A percentile compares a stretch with the other conserved stretches of the same genome.
These are phyloP conservation scores for Aureobasidium sp. DNA, from an alignment of 2,329 filamentous ascomycete species.

Conservation along the genomic window DNA sequence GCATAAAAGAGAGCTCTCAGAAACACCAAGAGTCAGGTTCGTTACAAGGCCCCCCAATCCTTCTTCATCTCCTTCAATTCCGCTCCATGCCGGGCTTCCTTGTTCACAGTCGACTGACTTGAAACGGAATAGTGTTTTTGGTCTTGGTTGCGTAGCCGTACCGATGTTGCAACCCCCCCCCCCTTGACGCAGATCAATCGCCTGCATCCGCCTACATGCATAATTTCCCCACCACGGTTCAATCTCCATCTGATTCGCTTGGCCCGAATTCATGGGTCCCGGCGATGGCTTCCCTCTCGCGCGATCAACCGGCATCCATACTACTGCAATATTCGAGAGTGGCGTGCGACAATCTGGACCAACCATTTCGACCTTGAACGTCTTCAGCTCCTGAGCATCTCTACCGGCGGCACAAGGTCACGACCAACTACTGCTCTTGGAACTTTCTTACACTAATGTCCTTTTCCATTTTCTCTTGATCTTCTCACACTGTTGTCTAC, in stretches of 20 bases:
- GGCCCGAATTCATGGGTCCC: not conserved
- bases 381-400: conserved; percentile 1
- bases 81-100: not conserved
- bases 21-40: not conserved
- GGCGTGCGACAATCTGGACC: not conserved
- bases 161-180: not conserved
- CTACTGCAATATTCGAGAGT: not conserved
- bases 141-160: not conserved
- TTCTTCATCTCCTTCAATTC: not conserved
- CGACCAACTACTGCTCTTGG: not conserved
- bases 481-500: not conserved
- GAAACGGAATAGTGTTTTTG: not conserved
- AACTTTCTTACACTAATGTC: not conserved
- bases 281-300: not conserved
- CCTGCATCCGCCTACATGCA: conserved; percentile 13
- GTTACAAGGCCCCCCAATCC: not conserved
- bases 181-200: conserved; percentile 14
- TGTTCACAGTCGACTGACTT: conserved; percentile 1
- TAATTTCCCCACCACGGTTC: conserved; percentile 5
- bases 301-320: conserved; percentile 2
- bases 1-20: conserved; percentile 26
- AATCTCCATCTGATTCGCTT: conserved; percentile 4
- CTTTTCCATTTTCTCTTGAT: not conserved
- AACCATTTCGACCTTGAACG: not conserved
- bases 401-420: not conserved